Evolutionary conservation across 768 basidiomycete genomes (phyloP), one percentile per base, ranked within the genome.

Genomic region (Agaricus subrufescens): DNA sequence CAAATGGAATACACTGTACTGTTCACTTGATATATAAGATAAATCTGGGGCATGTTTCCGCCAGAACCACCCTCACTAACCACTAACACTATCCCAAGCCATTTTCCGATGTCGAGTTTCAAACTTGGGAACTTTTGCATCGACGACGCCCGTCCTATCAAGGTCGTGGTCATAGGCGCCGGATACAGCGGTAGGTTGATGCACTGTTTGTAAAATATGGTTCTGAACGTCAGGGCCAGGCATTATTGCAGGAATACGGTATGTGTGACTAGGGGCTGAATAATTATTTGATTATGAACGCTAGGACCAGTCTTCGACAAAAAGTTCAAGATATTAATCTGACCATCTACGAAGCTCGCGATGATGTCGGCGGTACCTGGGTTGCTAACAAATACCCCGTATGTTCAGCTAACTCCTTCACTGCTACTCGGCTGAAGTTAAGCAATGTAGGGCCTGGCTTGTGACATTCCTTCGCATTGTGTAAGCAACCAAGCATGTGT

Each of bases 331-430:
- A 85, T 58, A 57, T 85, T 12, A 69, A 80, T 19, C 63, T 87
- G 4, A 75, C 74, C 0, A 77, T 86, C 14, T 86, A 84, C 63
- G 85, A 87, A 54, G 80, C 81, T 55, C 75, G 78, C 50, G 67
- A 73, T n/a, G 79, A 76, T 1, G 71, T 87, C 25, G 85, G 85
- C 9, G 85, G 85, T 2, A 79, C 83, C 2, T 87, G 85, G 85
- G 79, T 71, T 60, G 67, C 69, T 8, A 85, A 84, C 56, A 73
- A 65, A 54, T 84, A 84, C 63, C 81, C 82, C 4, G 80, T 80
- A 47, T 63, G 74, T 63, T 34, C 27, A 14, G 38, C 11, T 23
- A 19, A 12, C n/a, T n/a, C 44, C 4, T 34, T 11, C 29, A 44
- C n/a, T 26, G 42, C 6, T 42, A 26, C 44, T 42, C n/a, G 43